Evolutionary conservation across 129 eudicot species (phyloP).

Genomic region (Glebionis coronaria): DNA sequence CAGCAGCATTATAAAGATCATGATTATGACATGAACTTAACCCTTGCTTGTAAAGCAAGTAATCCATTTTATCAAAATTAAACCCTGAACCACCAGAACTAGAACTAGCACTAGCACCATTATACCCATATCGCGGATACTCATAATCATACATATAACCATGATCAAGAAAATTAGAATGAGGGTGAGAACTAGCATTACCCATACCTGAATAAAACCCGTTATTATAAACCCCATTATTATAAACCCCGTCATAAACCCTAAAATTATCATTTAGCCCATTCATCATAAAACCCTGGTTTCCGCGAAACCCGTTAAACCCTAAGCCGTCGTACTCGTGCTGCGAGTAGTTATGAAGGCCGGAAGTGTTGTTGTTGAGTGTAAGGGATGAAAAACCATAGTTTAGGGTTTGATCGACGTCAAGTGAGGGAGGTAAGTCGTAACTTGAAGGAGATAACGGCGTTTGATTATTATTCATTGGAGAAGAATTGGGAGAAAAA

Average conservation of each 20-base stretch:
- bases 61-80: slow-evolving; percentile 32
- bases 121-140: neutral
- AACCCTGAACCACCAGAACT: slow-evolving; percentile 21
- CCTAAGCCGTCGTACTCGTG: slow-evolving; percentile 10
- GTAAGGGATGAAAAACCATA: slow-evolving; percentile 17
- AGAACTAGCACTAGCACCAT: slow-evolving; percentile 1
- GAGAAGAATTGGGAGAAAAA: neutral
- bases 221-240: neutral
- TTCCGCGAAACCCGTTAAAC: neutral
- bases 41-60: slow-evolving; percentile 61
- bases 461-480: slow-evolving; percentile 20
- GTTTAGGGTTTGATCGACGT: slow-evolving; percentile 17
- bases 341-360: slow-evolving; percentile 2
- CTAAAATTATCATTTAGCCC: slow-evolving; percentile 10
- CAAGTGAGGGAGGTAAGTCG: slow-evolving; percentile 27
- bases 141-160: neutral
- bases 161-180: slow-evolving; percentile 8
- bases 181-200: slow-evolving; percentile 22
- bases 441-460: slow-evolving; percentile 12
- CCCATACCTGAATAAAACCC: slow-evolving; percentile 35
- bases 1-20: no score
- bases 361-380: neutral
- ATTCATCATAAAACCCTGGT: slow-evolving; percentile 17
- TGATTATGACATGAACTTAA: neutral
- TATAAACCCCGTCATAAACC: slow-evolving; percentile 18